phyloP scores from a whole-genome alignment of 2,329 filamentous ascomycete genomes.

The Talaromyces verruculosus region DNA sequence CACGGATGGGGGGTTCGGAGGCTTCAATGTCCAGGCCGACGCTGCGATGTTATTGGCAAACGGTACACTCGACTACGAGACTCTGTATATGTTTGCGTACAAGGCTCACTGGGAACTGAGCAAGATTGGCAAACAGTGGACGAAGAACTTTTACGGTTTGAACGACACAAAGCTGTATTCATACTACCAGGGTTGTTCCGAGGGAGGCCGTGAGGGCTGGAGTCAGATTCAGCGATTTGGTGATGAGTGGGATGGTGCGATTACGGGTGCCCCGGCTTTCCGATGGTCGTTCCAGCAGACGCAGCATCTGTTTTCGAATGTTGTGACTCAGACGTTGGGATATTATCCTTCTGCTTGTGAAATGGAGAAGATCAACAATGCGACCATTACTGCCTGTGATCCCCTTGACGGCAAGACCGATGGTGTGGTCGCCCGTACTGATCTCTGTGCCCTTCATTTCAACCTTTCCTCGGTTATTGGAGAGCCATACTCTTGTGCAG shows the following conservation, averaged over 20 bases:
- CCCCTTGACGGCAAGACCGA: background rate
- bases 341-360: background rate
- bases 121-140: slow-evolving; percentile 45
- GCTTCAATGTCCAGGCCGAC: background rate
- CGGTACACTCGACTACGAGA: slow-evolving; percentile 52
- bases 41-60: slow-evolving; percentile 34
- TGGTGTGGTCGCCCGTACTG: background rate
- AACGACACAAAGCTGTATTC: slow-evolving; percentile 26
- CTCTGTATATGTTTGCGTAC: slow-evolving; percentile 53
- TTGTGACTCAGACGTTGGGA: slow-evolving; percentile 39
- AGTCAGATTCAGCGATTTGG: slow-evolving; percentile 49
- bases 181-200: slow-evolving; percentile 54
- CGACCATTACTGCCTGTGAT: background rate
- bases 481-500: background rate
- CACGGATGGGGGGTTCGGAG: background rate
- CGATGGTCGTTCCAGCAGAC: slow-evolving; percentile 44
- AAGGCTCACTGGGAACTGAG: slow-evolving; percentile 53
- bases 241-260: slow-evolving; percentile 45
- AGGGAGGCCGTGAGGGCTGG: slow-evolving; percentile 51
- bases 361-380: background rate
- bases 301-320: slow-evolving; percentile 39
- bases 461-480: background rate
- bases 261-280: slow-evolving; percentile 47
- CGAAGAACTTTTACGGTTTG: slow-evolving; percentile 41
- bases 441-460: background rate